Evolutionary conservation across 495 filamentous ascomycete species (phyloP).

Genomic region (Pyrenula massariospora): DNA sequence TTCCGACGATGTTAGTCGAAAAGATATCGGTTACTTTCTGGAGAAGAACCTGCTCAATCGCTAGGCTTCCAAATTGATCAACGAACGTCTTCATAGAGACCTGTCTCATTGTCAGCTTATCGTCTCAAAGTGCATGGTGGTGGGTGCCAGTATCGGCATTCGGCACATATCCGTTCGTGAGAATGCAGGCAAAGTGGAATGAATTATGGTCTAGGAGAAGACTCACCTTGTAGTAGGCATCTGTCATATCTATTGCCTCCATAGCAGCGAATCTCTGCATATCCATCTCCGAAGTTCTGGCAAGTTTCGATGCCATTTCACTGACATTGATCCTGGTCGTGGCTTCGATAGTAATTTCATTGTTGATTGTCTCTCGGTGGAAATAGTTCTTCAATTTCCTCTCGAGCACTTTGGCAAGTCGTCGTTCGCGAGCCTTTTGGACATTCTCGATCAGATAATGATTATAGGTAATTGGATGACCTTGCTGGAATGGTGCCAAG

Average conservation of each 20-base stretch:
- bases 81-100: not conserved
- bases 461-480: slow-evolving; percentile 32
- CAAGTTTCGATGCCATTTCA: slow-evolving; percentile 8
- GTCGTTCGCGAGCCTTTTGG: slow-evolving; percentile 11
- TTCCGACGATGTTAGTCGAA: not conserved
- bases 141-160: too few species aligned
- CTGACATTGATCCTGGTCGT: slow-evolving; percentile 3
- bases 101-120: not conserved
- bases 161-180: too few species aligned
- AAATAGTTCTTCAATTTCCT: slow-evolving; percentile 7
- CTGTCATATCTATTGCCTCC: slow-evolving; percentile 11
- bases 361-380: slow-evolving; percentile 7
- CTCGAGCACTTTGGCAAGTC: slow-evolving; percentile 10
- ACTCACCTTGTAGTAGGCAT: slow-evolving; percentile 25
- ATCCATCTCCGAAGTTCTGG: slow-evolving; percentile 6
- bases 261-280: slow-evolving; percentile 14
- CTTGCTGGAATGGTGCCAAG: slow-evolving; percentile 26
- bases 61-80: not conserved
- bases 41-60: not conserved
- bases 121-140: too few species aligned
- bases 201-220: too few species aligned
- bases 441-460: slow-evolving; percentile 22
- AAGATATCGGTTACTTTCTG: not conserved
- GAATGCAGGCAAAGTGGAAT: too few species aligned
- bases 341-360: slow-evolving; percentile 4